Evolutionary conservation across 257 asterid species (phyloP).

Genomic region (Nicotiana benthamiana): DNA sequence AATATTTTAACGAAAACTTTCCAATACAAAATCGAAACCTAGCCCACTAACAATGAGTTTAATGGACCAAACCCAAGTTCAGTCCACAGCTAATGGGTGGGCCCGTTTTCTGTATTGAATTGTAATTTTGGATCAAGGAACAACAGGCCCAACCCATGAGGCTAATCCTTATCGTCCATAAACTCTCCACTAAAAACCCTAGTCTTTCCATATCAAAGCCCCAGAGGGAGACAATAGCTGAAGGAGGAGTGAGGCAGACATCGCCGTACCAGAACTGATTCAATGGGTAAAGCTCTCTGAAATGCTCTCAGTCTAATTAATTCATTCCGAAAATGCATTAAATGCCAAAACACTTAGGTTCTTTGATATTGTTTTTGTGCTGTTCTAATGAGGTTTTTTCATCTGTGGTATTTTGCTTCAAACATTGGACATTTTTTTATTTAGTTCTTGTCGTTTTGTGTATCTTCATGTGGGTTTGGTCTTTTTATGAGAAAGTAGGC

Average conservation of each 20-base stretch:
- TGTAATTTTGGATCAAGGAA: background rate
- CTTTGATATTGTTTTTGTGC: background rate
- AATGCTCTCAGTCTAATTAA: background rate
- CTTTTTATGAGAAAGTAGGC: background rate
- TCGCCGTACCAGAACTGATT: background rate
- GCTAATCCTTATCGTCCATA: no score
- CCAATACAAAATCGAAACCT: no score
- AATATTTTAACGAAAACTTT: no score
- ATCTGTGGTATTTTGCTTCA: no score
- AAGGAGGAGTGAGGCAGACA: background rate
- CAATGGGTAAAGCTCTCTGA: background rate
- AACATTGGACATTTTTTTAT: no score
- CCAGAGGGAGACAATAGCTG: background rate
- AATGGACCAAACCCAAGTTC: no score
- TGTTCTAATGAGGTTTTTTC: background rate
- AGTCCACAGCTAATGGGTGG: no score
- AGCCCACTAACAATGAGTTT: no score
- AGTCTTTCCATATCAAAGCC: background rate
- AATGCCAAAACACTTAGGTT: background rate
- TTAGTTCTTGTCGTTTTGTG: no score
- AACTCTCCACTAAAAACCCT: background rate
- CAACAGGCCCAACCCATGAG: background rate
- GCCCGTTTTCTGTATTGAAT: background rate
- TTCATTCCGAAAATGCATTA: background rate
- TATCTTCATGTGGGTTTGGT: no score